Evolutionary conservation across 306 rosid genomes (phyloP).

Genomic region (Glycyrrhiza uralensis): DNA sequence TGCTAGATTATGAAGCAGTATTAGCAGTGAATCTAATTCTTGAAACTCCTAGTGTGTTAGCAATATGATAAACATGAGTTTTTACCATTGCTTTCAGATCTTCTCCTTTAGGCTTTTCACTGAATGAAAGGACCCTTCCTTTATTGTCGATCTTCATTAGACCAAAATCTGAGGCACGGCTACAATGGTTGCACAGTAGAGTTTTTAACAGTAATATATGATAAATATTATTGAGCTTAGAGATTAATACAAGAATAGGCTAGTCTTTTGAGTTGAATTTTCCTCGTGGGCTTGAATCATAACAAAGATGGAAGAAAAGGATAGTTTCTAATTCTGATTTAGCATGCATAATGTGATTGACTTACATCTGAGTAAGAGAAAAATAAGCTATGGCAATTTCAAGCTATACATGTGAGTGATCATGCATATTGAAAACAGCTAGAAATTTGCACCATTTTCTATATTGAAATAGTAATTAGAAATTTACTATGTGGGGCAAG

Average conservation of each 20-base stretch:
- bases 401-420: background rate
- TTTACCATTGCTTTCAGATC: constrained; percentile 83
- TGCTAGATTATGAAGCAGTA: constrained; percentile 42
- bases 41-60: constrained; percentile 5
- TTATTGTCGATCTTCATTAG: constrained; percentile 94
- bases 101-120: constrained; percentile 83
- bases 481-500: background rate
- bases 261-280: background rate
- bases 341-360: background rate
- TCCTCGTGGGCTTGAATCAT: background rate
- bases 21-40: constrained; percentile 27
- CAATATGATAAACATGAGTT: constrained; percentile 18
- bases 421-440: background rate
- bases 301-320: background rate
- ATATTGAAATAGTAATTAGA: background rate
- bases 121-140: constrained; percentile 60
- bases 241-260: background rate
- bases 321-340: background rate
- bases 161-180: constrained; percentile 99
- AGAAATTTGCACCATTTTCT: background rate
- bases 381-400: background rate
- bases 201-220: constrained; percentile 14
- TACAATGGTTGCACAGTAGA: constrained; percentile 33
- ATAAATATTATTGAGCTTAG: background rate
- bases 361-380: too few relatives aligned